A percentile compares a stretch with the other conserved stretches of the same genome.
phyloP scores from a whole-genome alignment of 176 grass and related monocot genomes.

The Oryza nivara region DNA sequence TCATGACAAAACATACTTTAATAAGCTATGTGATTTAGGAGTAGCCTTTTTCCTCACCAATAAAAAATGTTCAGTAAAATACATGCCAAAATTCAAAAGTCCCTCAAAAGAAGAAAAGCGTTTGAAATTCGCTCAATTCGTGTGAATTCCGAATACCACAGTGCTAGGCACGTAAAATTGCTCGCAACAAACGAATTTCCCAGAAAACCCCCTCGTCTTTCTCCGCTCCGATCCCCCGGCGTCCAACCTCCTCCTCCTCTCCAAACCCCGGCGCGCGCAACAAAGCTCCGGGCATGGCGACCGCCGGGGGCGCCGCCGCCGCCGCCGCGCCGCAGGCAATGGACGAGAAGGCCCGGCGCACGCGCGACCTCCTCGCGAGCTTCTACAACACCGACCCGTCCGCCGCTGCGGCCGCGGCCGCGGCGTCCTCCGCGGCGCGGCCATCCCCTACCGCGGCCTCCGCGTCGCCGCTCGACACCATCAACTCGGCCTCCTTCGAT shows the following conservation, averaged over 20 bases:
- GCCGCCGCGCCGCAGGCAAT: constrained; percentile 39
- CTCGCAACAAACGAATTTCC: background rate
- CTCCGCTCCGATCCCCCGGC: constrained; percentile 29
- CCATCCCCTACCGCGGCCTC: constrained; percentile 32
- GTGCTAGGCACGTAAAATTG: background rate
- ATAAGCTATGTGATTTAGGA: too few species aligned
- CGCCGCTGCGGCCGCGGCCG: constrained; percentile 5
- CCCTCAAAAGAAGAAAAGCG: too few species aligned
- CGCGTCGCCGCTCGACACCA: constrained; percentile 77
- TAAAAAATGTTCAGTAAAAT: too few species aligned
- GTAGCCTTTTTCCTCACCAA: too few species aligned
- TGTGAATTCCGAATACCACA: background rate
- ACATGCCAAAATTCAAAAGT: too few species aligned
- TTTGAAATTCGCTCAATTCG: too few species aligned
- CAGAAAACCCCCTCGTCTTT: constrained; percentile 35
- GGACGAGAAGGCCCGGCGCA: constrained; percentile 95
- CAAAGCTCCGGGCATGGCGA: constrained; percentile 34
- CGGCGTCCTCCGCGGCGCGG: constrained; percentile 14
- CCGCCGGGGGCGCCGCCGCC: background rate
- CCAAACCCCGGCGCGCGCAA: constrained; percentile 19
- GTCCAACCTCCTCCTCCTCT: constrained; percentile 17
- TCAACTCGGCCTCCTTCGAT: constrained; percentile 89
- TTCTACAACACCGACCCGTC: constrained; percentile 85
- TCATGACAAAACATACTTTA: too few species aligned
- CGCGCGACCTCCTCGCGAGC: constrained; percentile 89